These are phyloP conservation scores for Myriosclerotinia scirpicola DNA, from an alignment of 2,329 filamentous ascomycete species.

Conservation along the genomic window DNA sequence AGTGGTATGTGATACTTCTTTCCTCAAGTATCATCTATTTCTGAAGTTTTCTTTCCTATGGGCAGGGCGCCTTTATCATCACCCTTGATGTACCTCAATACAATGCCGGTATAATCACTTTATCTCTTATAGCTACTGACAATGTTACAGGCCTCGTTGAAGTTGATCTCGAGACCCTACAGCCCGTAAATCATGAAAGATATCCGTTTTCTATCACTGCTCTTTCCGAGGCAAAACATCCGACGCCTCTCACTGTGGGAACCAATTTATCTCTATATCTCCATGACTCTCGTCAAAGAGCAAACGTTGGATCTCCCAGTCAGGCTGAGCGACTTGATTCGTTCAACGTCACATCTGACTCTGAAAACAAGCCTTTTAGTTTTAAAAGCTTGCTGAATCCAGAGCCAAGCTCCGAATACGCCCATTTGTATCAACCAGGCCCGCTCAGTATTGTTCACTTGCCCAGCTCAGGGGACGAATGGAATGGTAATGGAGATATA, in stretches of 20 bases:
- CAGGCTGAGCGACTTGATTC: constrained; percentile 33
- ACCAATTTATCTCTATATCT: constrained; percentile 80
- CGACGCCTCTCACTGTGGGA: constrained; percentile 76
- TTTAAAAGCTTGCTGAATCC: constrained; percentile 43
- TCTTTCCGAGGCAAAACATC: constrained; percentile 66
- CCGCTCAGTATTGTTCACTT: constrained; percentile 82
- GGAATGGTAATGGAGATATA: constrained; percentile 64
- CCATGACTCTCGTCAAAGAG: constrained; percentile 65
- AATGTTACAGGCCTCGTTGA: constrained; percentile 62
- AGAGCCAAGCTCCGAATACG: constrained; percentile 58
- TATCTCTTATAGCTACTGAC: not conserved
- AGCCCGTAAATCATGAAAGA: constrained; percentile 64
- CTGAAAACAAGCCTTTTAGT: constrained; percentile 31
- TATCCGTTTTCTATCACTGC: constrained; percentile 85
- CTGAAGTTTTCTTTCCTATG: not conserved
- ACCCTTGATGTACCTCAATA: not conserved
- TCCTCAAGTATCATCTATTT: not conserved
- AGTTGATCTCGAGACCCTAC: constrained; percentile 74
- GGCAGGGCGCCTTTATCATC: not conserved
- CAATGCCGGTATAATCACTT: not conserved
- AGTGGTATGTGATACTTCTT: constrained; percentile 51
- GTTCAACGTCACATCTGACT: constrained; percentile 35
- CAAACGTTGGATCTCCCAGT: constrained; percentile 31
- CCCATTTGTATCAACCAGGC: constrained; percentile 74
- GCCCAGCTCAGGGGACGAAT: constrained; percentile 50